Evolutionary conservation across 768 basidiomycete genomes (phyloP), one percentile per base, ranked within the genome.

Genomic region (Kwoniella dendrophila): DNA sequence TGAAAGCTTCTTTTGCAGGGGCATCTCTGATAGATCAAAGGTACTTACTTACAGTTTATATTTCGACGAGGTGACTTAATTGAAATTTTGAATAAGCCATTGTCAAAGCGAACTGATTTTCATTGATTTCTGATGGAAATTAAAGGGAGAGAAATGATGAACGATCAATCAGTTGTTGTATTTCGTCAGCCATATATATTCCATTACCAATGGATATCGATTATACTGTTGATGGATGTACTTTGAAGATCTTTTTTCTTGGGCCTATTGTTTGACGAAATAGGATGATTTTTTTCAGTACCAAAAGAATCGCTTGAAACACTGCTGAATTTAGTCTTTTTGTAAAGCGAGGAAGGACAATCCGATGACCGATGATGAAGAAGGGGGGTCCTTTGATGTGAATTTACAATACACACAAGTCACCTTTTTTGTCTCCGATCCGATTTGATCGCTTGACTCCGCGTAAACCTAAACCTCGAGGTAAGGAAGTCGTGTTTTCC

Each of bases 401-500:
- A 14, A 11, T 10, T 43, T 20, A n/a, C 3, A 51, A 3, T 20
- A 24, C 1, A 30, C 16, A 11, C 26, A 51, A 33, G 49, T 51
- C 49, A 51, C 49, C 34, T 51, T 51, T 51, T 7, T 27, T 49
- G 14, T 40, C 38, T 40, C 38, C 38, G 38, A 40, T 16, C 49
- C 49, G 49, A 36, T 51, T 51, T 51, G 49, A 51, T 51, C 49
- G 49, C 49, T 51, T 30, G 14, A 20, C 30, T 51, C 49, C 49
- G 49, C 6, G 10, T 44, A 22, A n/a, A 2, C 8, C 11, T n/a
- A 43, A 32, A 30, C 20, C 49, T 26, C 32, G 49, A 51, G 49
- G 29, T 34, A 18, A n/a, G n/a, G n/a, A 51, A 51, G 49, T 51
- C 49, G 49, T 51, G 16, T 51, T 29, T 26, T 49, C 27, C 4